These are phyloP conservation scores for Colletotrichum spinosum DNA, from an alignment of 2,329 filamentous ascomycete species.

Conservation along the genomic window DNA sequence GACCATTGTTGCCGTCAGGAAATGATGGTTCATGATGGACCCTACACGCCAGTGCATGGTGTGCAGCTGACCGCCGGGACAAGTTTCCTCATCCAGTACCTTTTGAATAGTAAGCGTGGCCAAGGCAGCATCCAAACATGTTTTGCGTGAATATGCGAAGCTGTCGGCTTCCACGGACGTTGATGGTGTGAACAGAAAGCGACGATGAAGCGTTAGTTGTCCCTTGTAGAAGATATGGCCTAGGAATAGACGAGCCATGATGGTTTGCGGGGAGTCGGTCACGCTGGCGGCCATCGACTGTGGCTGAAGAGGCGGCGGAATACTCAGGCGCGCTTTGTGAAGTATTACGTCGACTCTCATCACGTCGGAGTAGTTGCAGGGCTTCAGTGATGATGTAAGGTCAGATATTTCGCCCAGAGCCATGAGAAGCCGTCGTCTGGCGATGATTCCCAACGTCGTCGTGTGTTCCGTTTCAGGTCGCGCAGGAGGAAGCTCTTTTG, in stretches of 20 bases:
- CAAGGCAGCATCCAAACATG: constrained; percentile 42
- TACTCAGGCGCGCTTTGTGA: constrained; percentile 38
- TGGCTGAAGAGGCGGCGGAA: constrained; percentile 42
- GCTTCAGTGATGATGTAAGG: constrained; percentile 37
- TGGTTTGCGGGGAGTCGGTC: constrained; percentile 41
- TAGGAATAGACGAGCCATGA: constrained; percentile 45
- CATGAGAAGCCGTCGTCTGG: constrained; percentile 39
- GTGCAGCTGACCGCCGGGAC: constrained; percentile 39
- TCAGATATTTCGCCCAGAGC: constrained; percentile 40
- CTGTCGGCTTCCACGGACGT: not conserved
- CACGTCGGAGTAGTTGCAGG: constrained; percentile 37
- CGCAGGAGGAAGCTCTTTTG: constrained; percentile 49
- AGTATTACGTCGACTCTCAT: constrained; percentile 42
- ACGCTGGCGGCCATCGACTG: constrained; percentile 38
- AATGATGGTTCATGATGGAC: constrained; percentile 39
- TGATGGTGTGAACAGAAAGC: constrained; percentile 38
- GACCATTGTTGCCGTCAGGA: constrained; percentile 42
- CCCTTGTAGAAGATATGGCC: constrained; percentile 45
- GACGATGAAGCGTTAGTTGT: constrained; percentile 46
- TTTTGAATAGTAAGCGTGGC: constrained; percentile 41
- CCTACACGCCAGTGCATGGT: constrained; percentile 33
- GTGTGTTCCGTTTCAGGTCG: constrained; percentile 47
- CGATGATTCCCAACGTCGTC: constrained; percentile 40
- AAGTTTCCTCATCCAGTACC: constrained; percentile 41
- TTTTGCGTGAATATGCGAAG: constrained; percentile 42